phyloP scores from a whole-genome alignment of 768 basidiomycete species.

The Xerocomellus amylosporus region DNA sequence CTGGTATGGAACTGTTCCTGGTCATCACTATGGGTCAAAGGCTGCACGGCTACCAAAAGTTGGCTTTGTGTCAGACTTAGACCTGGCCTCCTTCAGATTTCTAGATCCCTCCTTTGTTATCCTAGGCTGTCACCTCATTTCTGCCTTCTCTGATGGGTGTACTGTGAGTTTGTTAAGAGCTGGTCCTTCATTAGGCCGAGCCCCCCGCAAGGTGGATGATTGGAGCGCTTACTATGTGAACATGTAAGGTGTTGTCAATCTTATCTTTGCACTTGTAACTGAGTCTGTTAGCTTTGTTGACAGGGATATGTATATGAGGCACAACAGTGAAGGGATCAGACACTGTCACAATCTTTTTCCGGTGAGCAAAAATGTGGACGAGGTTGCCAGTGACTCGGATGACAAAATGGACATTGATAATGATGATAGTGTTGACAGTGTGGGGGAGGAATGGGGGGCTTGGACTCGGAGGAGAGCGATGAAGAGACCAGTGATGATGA shows the following conservation, averaged over 20 bases:
- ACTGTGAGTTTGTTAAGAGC: background rate
- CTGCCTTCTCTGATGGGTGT: constrained; percentile 26
- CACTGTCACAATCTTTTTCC: no score
- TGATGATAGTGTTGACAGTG: no score
- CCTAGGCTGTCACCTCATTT: constrained; percentile 33
- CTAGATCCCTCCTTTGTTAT: constrained; percentile 17
- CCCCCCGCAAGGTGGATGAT: constrained; percentile 8
- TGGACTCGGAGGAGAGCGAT: no score
- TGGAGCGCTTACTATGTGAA: constrained; percentile 27
- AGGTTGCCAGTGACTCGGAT: background rate
- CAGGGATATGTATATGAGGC: constrained; percentile 31
- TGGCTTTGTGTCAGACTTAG: constrained; percentile 19
- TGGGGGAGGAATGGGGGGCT: no score
- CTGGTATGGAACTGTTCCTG: constrained; percentile 27
- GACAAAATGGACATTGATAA: background rate
- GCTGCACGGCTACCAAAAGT: constrained; percentile 18
- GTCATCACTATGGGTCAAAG: background rate
- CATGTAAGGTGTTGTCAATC: constrained; percentile 14
- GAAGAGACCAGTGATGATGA: no score
- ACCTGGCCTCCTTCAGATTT: constrained; percentile 34
- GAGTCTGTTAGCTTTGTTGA: constrained; percentile 3
- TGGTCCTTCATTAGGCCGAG: background rate
- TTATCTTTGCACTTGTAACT: no score
- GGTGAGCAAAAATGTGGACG: no score
- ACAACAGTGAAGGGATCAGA: constrained; percentile 25